Percentiles rank a stretch among this genome's conserved stretches.
Conservation (phyloP, 2,329 filamentous ascomycete species). For the Paracorniculantispora psalliotae region DNA sequence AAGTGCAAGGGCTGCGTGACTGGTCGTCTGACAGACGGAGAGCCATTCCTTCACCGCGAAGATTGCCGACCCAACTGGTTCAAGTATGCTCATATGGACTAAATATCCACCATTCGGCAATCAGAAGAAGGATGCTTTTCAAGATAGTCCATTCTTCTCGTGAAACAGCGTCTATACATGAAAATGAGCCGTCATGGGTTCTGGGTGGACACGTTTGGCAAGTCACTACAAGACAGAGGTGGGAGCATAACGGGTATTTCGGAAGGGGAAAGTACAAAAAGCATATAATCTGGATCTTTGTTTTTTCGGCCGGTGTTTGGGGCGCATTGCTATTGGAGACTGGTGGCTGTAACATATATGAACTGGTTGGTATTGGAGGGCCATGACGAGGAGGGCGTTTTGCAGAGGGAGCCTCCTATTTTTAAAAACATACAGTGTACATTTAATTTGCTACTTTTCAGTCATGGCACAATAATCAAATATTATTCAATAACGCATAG, state of each 20-base stretch:
- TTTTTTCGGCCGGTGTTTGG: constrained; percentile 4
- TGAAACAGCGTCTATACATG: not conserved
- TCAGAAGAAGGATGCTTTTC: too few species aligned
- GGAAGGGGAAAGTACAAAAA: not conserved
- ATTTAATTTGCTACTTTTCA: constrained; percentile 25
- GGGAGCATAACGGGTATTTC: not conserved
- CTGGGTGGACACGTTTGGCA: too few species aligned
- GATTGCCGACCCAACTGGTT: constrained; percentile 97
- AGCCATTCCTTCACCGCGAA: constrained; percentile 77
- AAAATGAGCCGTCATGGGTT: not conserved
- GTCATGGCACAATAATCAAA: too few species aligned
- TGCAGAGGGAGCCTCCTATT: not conserved
- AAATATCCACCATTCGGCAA: too few species aligned
- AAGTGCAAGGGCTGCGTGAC: constrained; percentile 88
- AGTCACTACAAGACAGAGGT: too few species aligned
- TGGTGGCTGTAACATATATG: not conserved
- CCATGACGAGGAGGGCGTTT: not conserved
- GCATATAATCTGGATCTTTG: constrained; percentile 4
- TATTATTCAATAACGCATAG: too few species aligned
- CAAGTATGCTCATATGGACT: constrained; percentile 84
- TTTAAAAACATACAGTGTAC: not conserved
- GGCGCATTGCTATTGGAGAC: constrained; percentile 11
- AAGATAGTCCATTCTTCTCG: too few species aligned
- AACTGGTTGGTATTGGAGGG: not conserved
- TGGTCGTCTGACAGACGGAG: constrained; percentile 84